Percentiles rank a stretch among this genome's conserved stretches.
Evolutionary conservation across 495 filamentous ascomycete genomes (phyloP).

Genomic region (Xylaria flabelliformis): DNA sequence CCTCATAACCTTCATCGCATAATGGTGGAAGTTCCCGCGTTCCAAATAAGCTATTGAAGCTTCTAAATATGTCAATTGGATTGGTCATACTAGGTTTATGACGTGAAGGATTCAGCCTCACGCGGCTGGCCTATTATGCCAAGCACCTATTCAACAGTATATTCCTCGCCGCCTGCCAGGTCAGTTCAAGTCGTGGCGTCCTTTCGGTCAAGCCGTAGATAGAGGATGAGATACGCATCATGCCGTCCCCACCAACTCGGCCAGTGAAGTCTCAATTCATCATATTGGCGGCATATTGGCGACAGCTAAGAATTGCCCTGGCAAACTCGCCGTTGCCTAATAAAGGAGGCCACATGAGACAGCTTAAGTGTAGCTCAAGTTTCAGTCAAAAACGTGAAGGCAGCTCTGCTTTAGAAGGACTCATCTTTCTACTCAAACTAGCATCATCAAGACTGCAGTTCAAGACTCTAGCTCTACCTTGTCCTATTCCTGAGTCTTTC

Average conservation of each 20-base stretch:
- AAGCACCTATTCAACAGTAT: neutral
- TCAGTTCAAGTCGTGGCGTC: neutral
- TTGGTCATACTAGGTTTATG: neutral
- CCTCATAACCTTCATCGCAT: neutral
- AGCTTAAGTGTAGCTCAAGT: no score
- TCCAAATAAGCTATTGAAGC: neutral
- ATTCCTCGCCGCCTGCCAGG: neutral
- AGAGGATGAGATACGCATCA: neutral
- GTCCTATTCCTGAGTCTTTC: neutral
- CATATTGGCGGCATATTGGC: neutral
- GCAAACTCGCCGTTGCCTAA: neutral
- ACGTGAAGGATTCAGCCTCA: neutral
- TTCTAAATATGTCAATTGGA: neutral
- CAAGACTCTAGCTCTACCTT: neutral
- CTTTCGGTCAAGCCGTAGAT: neutral
- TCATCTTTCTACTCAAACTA: neutral
- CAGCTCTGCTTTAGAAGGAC: neutral
- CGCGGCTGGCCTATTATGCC: neutral
- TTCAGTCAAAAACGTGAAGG: neutral
- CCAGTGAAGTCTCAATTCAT: neutral
- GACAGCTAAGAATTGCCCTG: neutral
- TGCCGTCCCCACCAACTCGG: neutral
- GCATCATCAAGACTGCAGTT: neutral
- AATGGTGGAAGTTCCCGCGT: neutral
- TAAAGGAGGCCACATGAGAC: no score